phyloP scores from a whole-genome alignment of 2,329 filamentous ascomycete species.

The Helotiales sp. region DNA sequence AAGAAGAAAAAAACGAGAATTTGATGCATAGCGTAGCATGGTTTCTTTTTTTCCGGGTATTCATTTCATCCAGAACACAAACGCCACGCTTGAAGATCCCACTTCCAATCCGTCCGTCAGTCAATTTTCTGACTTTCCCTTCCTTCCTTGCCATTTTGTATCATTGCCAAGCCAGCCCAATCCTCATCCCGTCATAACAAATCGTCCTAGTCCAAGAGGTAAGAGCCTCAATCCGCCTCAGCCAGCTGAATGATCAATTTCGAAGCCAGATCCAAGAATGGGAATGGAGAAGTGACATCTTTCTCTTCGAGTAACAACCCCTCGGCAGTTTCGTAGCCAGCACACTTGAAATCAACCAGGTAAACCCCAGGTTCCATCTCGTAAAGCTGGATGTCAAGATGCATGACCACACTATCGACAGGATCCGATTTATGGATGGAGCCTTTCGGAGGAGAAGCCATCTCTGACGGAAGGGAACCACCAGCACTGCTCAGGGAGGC shows the following conservation, averaged over 20 bases:
- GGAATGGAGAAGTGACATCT: constrained; percentile 91
- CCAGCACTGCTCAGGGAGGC: constrained; percentile 35
- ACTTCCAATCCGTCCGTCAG: not conserved
- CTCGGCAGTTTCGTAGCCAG: constrained; percentile 83
- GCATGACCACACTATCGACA: constrained; percentile 68
- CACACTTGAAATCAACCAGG: constrained; percentile 97
- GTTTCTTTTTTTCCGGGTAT: constrained; percentile 15
- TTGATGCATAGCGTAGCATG: not conserved
- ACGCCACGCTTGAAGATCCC: constrained; percentile 15
- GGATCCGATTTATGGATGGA: constrained; percentile 21
- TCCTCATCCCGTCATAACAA: constrained; percentile 5
- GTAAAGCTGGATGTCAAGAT: constrained; percentile 95
- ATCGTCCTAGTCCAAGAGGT: not conserved
- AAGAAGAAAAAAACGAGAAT: constrained; percentile 7
- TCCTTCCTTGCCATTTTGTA: not conserved
- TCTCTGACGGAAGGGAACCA: constrained; percentile 31
- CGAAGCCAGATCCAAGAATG: constrained; percentile 91
- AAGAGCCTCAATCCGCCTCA: constrained; percentile 61
- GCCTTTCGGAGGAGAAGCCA: constrained; percentile 25
- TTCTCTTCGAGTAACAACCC: constrained; percentile 84
- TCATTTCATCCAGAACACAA: constrained; percentile 15
- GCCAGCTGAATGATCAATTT: constrained; percentile 91
- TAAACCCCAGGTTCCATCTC: constrained; percentile 91
- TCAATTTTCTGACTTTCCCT: not conserved
- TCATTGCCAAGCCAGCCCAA: constrained; percentile 2